A percentile compares a stretch with the other conserved stretches of the same genome.
These are phyloP conservation scores for Mimosa bimucronata DNA, from an alignment of 306 rosid genomes.

Conservation along the genomic window DNA sequence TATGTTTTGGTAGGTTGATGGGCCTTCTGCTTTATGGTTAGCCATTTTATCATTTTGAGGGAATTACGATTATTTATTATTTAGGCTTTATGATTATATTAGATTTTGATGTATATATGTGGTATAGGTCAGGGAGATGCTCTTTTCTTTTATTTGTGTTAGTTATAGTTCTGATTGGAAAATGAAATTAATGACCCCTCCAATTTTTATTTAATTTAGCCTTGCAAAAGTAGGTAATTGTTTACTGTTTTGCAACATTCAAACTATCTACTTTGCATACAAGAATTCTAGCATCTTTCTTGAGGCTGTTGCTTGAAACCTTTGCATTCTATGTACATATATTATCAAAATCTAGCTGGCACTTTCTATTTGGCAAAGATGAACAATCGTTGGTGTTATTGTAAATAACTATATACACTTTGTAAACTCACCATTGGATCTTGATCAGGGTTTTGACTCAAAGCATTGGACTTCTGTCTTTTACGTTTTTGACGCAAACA, in stretches of 20 bases:
- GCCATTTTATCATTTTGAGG: slow-evolving; percentile 8
- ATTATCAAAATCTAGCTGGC: background rate
- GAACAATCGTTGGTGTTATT: slow-evolving; percentile 25
- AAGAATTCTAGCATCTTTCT: slow-evolving; percentile 19
- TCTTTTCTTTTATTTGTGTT: background rate
- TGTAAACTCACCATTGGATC: slow-evolving; percentile 29
- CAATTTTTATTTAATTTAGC: background rate
- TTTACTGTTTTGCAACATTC: slow-evolving; percentile 1
- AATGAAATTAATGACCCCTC: background rate
- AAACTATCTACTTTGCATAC: slow-evolving; percentile 12
- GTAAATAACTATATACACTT: background rate
- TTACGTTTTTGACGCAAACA: slow-evolving; percentile 67
- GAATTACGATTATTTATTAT: slow-evolving; percentile 8
- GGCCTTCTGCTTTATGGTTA: slow-evolving; percentile 11
- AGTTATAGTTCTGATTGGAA: background rate
- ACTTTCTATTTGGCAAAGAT: slow-evolving; percentile 17
- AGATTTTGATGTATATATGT: background rate
- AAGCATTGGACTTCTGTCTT: slow-evolving; percentile 95
- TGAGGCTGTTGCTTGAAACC: background rate
- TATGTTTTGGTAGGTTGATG: background rate
- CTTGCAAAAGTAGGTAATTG: slow-evolving; percentile 15
- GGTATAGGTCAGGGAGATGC: background rate
- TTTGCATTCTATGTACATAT: slow-evolving; percentile 1
- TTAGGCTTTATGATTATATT: slow-evolving; percentile 3
- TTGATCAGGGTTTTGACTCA: slow-evolving; percentile 76